Base-by-base conservation (phyloP, 331 rosid genomes). In the Cydonia oblonga region DNA sequence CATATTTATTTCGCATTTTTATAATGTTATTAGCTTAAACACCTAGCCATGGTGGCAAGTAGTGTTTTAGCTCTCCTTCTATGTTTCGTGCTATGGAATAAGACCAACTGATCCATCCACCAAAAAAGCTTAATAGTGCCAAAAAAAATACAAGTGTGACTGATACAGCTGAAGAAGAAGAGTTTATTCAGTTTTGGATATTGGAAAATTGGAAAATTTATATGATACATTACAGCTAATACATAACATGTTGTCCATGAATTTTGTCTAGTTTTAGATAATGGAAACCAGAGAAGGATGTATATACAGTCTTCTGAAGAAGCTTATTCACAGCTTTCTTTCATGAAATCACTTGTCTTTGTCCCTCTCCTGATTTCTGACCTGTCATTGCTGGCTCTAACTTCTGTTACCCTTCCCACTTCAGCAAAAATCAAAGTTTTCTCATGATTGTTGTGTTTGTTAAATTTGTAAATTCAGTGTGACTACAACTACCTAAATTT, bases 1-100 rank as follows among this genome's bases (percentile, higher is more conserved):
- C 22, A 25, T 9, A 38, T 10, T 28, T 61, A 51, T 51, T 10
- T 40, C 46, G 14, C 40, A 69, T 42, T 72, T 57, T 73, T 84
- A 72, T 75, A 64, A 3, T 59, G 5, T 44, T 42, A 61, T n/a
- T 72, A 64, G n/a, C 72, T 71, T 72, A 76, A 76, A 51, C 74
- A 72, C 84, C 90, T n/a, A 82, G 84, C 83, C 67, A 76, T 72
- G 80, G 66, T 25, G 68, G 73, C 63, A 44, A 54, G 64, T 12
- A 54, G 84, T 40, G 53, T 63, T 77, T 76, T 69, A 79, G 74
- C 89, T 85, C 93, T 88, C 56, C 85, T 88, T 87, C 88, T 81
- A 86, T 81, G 88, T 71, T 80, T 58, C 66, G 58, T 75, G 68
- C 84, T 74, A 58, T 49, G 40, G 66, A 56, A 63, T 58, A 58